These are phyloP conservation scores for Amauroascus verrucosus DNA, from an alignment of 2,329 filamentous ascomycete species.

Conservation along the genomic window DNA sequence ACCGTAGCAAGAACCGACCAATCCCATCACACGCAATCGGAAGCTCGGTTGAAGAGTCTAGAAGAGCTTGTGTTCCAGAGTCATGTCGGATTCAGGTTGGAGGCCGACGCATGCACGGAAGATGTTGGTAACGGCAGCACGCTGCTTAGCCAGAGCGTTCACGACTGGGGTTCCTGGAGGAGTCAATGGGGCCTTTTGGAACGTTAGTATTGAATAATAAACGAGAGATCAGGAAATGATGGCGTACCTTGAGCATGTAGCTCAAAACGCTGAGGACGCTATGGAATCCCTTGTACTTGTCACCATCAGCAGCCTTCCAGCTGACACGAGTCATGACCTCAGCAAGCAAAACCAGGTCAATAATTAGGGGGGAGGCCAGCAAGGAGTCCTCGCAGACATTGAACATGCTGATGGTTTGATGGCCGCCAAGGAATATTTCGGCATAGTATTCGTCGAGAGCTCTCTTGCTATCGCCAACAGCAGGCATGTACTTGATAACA, in stretches of 20 bases:
- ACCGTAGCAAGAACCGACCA: not conserved
- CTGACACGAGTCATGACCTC: constrained; percentile 98
- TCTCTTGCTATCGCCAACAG: constrained; percentile 97
- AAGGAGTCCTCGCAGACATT: constrained; percentile 99
- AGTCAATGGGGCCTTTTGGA: constrained; percentile 67
- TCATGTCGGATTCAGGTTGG: constrained; percentile 98
- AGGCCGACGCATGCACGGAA: constrained; percentile 95
- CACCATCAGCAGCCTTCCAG: constrained; percentile 61
- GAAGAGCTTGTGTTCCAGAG: constrained; percentile 95
- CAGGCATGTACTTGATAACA: constrained; percentile 99
- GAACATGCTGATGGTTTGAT: constrained; percentile 96
- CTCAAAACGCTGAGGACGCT: constrained; percentile 91
- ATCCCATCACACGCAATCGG: not conserved
- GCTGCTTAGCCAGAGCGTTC: constrained; percentile 93
- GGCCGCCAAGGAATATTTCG: constrained; percentile 96
- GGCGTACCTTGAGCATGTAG: constrained; percentile 78
- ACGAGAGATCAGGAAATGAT: not conserved
- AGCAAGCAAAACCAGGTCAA: constrained; percentile 82
- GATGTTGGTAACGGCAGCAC: constrained; percentile 88
- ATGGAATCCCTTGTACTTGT: constrained; percentile 87
- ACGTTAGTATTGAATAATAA: constrained; percentile 6
- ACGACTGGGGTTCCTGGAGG: constrained; percentile 91
- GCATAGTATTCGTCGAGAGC: constrained; percentile 98
- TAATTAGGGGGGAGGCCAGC: constrained; percentile 89
- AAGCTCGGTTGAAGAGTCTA: constrained; percentile 31